Base-by-base conservation (phyloP, 2,329 filamentous ascomycete genomes). In the Coniochaeta sp. region DNA sequence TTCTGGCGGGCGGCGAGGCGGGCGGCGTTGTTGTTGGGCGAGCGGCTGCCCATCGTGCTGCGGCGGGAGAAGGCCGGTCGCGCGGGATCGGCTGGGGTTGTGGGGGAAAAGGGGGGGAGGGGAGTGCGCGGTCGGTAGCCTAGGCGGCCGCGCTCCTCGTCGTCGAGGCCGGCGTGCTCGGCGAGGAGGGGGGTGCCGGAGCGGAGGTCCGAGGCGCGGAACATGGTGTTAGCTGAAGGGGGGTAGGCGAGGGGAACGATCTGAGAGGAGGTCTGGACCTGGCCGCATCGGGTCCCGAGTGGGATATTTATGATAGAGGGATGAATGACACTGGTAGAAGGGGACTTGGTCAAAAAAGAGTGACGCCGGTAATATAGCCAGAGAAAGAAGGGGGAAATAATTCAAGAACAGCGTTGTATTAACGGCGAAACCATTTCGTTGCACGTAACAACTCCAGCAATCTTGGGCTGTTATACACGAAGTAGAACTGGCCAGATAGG, bases 41-140 rank as follows among this genome's bases (percentile, higher is more conserved):
- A 91, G 60, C 82, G 78, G 64, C 89, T 91, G 62, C 87, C 83
- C 71, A 95, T 84, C 12, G 86, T 86, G 38, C 84, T 86, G 52
- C 81, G 75, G 52, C 82, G 76, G 40, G 74, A 71, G 55, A 79
- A 69, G 22, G 63, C 59, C 14, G 72, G 68, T 45, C 66, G 63
- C 27, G 61, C 58, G 50, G 57, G 53, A 48, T 50, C 52, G 56
- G 32, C n/a, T 24, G 33, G 13, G 22, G 49, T 20, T 33, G 48
- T 28, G 16, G 49, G 26, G 26, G 20, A 45, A n/a, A n/a, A n/a
- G n/a, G n/a, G n/a, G 6, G 47, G 47, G 3, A 49, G 40, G 28
- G 40, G 50, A n/a, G 40, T 48, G 50, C 42, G 38, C 13, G 30
- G 35, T 7, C 49, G 33, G 26, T 51, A 33, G 26, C 35, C 26